Evolutionary conservation across 768 basidiomycete species (phyloP), one percentile per base, ranked within the genome.

Genomic region (Epithele typhae): DNA sequence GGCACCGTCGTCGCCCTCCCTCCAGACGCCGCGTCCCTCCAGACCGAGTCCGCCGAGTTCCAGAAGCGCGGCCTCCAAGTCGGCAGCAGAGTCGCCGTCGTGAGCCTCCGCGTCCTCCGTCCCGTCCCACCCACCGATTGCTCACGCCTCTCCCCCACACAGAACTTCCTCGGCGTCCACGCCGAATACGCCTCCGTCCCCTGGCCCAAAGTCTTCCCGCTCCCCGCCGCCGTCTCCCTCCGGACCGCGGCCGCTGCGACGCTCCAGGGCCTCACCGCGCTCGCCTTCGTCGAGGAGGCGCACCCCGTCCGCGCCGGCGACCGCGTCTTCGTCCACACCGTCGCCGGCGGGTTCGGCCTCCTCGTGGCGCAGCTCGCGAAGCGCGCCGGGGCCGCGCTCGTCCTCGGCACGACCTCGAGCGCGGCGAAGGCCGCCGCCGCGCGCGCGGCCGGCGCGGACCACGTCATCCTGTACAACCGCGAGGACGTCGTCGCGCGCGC

Each of bases 371-470:
- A 95, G 68, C 61, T 88, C 25, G 80, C 81, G 32, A 83, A 79
- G 60, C 69, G 72, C 36, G 71, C 79, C 17, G 95, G 95, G 5
- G 94, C 88, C 1, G 85, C 80, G 8, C n/a, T n/a, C n/a, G 89
- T 97, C 21, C 95, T 99, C 56, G 95, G 92, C 1, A 97, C 94
- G 12, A 90, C 90, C 2, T 95, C 92, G 2, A 88, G 86, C 0
- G 62, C 70, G 18, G 87, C 82, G 58, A 99, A 99, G 65, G 89
- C 88, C 2, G 78, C 76, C 40, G 62, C 93, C 27, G 95, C 92
- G 4, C 85, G 77, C 55, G 66, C 72, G 39, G 72, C 87, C 47
- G 95, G 95, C 10, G 90, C 92, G 0, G 81, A 89, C 60, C 82
- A 95, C 60, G 91, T 96, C 40, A 83, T 97, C 50, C 63, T 93